These are phyloP conservation scores for Sistotremastrum suecicum DNA, from an alignment of 768 basidiomycete genomes.

Conservation along the genomic window DNA sequence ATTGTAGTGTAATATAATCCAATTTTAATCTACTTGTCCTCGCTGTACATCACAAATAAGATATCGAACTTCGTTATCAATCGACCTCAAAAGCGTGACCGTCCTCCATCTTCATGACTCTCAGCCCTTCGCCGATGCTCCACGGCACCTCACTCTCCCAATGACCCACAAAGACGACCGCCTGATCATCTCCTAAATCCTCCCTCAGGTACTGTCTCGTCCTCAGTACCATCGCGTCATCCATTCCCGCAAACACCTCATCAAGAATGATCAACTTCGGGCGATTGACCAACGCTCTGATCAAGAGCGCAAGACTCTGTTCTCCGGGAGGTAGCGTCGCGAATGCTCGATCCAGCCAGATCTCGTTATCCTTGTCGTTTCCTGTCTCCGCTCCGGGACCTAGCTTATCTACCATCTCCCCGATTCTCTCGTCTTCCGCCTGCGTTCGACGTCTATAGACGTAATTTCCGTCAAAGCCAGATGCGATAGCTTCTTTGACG, in stretches of 20 bases:
- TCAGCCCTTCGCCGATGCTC: conserved; percentile 40
- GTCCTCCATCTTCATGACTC: conserved; percentile 20
- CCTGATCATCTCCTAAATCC: conserved; percentile 39
- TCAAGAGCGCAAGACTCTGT: conserved; percentile 69
- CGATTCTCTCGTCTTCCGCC: conserved; percentile 27
- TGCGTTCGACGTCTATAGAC: conserved; percentile 31
- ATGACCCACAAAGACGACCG: conserved; percentile 77
- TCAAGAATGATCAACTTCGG: conserved; percentile 74
- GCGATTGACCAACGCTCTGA: conserved; percentile 69
- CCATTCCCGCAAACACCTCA: conserved; percentile 92
- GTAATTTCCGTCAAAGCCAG: conserved; percentile 84
- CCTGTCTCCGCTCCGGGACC: conserved; percentile 27
- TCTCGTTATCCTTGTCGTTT: conserved; percentile 15
- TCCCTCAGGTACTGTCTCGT: conserved; percentile 49
- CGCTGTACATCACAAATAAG: too few relatives aligned
- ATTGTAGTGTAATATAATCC: too few relatives aligned
- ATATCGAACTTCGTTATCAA: too few relatives aligned
- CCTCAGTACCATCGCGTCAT: conserved; percentile 53
- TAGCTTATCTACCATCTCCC: conserved; percentile 49
- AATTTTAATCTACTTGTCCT: too few relatives aligned
- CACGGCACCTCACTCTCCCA: conserved; percentile 90
- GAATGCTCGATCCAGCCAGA: conserved; percentile 41
- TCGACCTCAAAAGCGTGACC: conserved; percentile 11
- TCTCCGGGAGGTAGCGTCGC: conserved; percentile 53
- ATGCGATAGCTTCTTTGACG: conserved; percentile 71